Conservation (phyloP, 2,329 filamentous ascomycete genomes). For the Colletotrichum zoysiae region DNA sequence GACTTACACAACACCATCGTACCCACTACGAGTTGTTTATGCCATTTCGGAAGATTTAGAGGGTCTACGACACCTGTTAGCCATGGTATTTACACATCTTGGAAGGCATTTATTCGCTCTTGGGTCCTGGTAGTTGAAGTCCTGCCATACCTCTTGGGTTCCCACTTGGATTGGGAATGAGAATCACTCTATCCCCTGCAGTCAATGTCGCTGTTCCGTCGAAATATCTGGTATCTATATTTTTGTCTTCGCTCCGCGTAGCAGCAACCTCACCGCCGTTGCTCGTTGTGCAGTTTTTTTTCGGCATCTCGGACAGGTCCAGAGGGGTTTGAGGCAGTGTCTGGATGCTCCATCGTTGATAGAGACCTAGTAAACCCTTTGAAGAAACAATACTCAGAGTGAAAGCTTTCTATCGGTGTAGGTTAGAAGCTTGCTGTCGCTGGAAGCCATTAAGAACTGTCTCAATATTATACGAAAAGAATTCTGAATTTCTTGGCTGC, state of each 20-base stretch:
- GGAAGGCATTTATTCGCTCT: background rate
- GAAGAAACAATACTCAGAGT: background rate
- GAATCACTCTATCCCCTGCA: conserved; percentile 36
- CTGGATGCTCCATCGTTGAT: conserved; percentile 3
- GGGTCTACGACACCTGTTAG: conserved; percentile 42
- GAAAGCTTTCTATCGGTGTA: too few species aligned
- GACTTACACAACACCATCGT: conserved; percentile 41
- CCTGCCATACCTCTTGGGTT: conserved; percentile 43
- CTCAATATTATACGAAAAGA: background rate
- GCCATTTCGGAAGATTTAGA: conserved; percentile 46
- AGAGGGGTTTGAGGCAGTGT: background rate
- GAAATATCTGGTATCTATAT: conserved; percentile 17
- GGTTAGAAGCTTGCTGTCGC: too few species aligned
- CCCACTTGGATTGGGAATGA: conserved; percentile 44
- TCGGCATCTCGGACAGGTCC: conserved; percentile 1
- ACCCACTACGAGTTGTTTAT: conserved; percentile 44
- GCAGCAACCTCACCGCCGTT: background rate
- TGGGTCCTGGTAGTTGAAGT: background rate
- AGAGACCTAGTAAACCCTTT: background rate
- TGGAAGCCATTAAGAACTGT: too few species aligned
- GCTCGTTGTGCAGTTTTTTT: conserved; percentile 4
- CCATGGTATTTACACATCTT: background rate
- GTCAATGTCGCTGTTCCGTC: conserved; percentile 28
- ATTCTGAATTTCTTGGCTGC: conserved; percentile 6
- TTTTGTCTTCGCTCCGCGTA: background rate